Evolutionary conservation across 257 asterid species (phyloP).

Genomic region (Ligustrum vulgare): DNA sequence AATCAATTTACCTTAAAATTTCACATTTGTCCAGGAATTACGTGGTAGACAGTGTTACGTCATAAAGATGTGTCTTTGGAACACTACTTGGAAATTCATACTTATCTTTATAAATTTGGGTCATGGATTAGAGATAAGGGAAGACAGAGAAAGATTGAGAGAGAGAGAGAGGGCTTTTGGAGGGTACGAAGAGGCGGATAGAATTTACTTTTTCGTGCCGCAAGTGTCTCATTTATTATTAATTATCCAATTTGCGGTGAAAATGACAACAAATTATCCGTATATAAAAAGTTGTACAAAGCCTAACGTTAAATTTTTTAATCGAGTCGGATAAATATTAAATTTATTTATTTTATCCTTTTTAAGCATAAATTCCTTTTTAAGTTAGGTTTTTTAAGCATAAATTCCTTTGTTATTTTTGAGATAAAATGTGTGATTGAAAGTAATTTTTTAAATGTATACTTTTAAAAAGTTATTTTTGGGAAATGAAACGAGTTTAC

Average conservation of each 20-base stretch:
- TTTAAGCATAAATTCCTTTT: too few species aligned
- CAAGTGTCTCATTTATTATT: background rate
- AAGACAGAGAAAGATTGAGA: background rate
- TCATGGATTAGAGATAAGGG: background rate
- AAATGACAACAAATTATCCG: background rate
- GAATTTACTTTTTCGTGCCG: background rate
- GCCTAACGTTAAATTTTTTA: background rate
- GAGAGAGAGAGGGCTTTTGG: constrained; percentile 39
- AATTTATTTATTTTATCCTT: too few species aligned
- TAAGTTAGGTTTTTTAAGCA: too few species aligned
- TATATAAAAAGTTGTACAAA: background rate
- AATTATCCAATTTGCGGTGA: background rate
- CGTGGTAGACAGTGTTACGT: constrained; percentile 14
- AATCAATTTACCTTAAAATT: background rate
- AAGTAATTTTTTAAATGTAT: too few species aligned
- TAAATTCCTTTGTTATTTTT: too few species aligned
- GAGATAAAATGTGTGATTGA: too few species aligned
- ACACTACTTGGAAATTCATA: background rate
- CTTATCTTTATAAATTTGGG: constrained; percentile 17
- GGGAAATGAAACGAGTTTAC: too few species aligned
- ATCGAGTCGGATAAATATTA: too few species aligned
- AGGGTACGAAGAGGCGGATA: constrained; percentile 28
- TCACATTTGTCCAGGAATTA: constrained; percentile 17
- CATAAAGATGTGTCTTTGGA: too few species aligned
- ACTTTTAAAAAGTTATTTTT: too few species aligned